These are phyloP conservation scores for Heterobasidion parviporum DNA, from an alignment of 1,284 basidiomycete genomes.

Conservation along the genomic window DNA sequence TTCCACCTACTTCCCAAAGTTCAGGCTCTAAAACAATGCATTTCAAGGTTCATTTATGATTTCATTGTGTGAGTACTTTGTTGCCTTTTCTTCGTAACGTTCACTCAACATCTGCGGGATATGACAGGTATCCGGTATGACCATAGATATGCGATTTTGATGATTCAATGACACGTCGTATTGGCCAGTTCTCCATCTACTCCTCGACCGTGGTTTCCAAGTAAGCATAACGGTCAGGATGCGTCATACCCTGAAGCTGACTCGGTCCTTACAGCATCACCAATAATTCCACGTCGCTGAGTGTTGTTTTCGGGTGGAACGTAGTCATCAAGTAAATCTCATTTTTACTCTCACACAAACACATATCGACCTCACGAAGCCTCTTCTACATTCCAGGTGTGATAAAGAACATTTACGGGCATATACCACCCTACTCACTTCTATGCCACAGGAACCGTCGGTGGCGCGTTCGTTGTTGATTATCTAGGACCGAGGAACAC, in stretches of 20 bases:
- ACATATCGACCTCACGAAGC: constrained; percentile 26
- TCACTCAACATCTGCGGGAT: constrained; percentile 3
- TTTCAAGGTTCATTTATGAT: constrained; percentile 72
- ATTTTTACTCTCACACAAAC: constrained; percentile 1
- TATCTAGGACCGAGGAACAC: constrained; percentile 68
- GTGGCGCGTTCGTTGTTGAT: constrained; percentile 76
- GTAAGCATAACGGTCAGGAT: constrained; percentile 22
- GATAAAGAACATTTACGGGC: neutral
- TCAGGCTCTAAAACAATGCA: constrained; percentile 4
- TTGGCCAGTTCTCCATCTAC: constrained; percentile 70
- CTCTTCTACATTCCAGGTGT: constrained; percentile 63
- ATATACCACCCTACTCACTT: neutral
- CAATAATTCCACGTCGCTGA: constrained; percentile 38
- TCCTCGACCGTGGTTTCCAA: constrained; percentile 70
- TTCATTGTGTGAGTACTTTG: constrained; percentile 54
- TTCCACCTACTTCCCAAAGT: constrained; percentile 2
- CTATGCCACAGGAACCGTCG: constrained; percentile 46
- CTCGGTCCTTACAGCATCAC: constrained; percentile 39
- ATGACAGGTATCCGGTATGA: constrained; percentile 48
- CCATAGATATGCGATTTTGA: neutral
- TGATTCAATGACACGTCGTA: neutral
- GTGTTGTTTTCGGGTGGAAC: constrained; percentile 67
- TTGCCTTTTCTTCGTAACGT: neutral
- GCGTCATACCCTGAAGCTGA: neutral
- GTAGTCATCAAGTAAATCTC: constrained; percentile 61